Conservation (phyloP, 2,329 filamentous ascomycete genomes). For the Xylaria sp. region DNA sequence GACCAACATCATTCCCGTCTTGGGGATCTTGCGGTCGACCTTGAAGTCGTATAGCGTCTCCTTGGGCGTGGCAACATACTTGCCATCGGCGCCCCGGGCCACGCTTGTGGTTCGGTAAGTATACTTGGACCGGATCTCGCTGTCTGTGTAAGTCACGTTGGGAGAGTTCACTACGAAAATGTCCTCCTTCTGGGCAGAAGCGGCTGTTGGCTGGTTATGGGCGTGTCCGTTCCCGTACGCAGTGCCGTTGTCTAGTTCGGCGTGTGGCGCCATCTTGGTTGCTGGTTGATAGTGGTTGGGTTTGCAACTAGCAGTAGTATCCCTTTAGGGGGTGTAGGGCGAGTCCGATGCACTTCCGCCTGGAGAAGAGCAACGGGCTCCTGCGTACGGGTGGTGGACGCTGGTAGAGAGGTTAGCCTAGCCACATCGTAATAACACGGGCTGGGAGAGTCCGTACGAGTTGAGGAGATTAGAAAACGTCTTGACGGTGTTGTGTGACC, state of each 20-base stretch:
- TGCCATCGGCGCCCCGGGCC: conserved; percentile 74
- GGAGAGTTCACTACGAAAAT: conserved; percentile 91
- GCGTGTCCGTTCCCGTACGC: conserved; percentile 69
- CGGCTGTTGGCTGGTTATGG: conserved; percentile 50
- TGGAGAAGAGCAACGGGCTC: conserved; percentile 88
- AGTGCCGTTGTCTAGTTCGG: conserved; percentile 68
- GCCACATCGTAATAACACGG: conserved; percentile 26
- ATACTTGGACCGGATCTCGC: conserved; percentile 92
- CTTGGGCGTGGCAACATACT: conserved; percentile 84
- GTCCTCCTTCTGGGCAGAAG: conserved; percentile 56
- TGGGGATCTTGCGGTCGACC: conserved; percentile 91
- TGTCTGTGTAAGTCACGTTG: conserved; percentile 90
- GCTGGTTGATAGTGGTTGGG: conserved; percentile 21
- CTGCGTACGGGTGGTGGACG: conserved; percentile 95
- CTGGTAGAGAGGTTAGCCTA: conserved; percentile 58
- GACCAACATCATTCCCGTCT: conserved; percentile 96
- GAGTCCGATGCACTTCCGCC: conserved; percentile 82
- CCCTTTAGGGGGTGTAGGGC: conserved; percentile 66
- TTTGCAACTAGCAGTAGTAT: conserved; percentile 42
- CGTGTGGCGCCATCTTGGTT: conserved; percentile 89
- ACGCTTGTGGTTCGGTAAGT: conserved; percentile 95
- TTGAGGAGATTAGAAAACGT: conserved; percentile 99
- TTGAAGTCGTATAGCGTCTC: conserved; percentile 97
- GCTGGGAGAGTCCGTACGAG: conserved; percentile 73
- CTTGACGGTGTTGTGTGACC: conserved; percentile 77